Evolutionary conservation across 495 filamentous ascomycete species (phyloP), one percentile per base, ranked within the genome.

Genomic region (Podospora sp.): DNA sequence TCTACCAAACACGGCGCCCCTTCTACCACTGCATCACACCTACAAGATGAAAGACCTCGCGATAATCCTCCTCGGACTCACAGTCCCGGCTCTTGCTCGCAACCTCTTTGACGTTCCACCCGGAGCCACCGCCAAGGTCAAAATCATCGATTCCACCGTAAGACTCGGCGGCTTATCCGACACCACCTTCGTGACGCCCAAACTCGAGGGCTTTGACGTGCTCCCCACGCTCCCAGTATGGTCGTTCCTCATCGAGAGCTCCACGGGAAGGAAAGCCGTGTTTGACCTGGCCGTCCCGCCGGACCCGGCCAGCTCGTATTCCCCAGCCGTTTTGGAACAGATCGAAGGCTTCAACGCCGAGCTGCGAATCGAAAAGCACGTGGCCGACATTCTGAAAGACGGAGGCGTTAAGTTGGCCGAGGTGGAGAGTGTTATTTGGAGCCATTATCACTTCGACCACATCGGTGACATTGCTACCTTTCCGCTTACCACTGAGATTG

Each of bases 381-480:
- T 65, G 0, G 21, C 63, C 18, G 29, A 58, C 6, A 58, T 65
- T 33, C 63, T 65, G 11, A 60, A 46, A 7, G 52, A 59, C 5
- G 36, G 36, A 18, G 63, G 63, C 21, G 53, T 65, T 6, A 26
- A 59, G 33, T n/a, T 29, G 21, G 26, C 52, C 52, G 6, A 22
- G 16, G 58, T 63, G 35, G n/a, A 52, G 6, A 52, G 40, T 8
- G 2, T 69, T 62, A 65, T 65, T n/a, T 65, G 62, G 62, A 35
- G 25, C 27, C 62, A 65, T 22, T 56, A 55, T 50, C 62, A 65
- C 51, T 65, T 35, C n/a, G 62, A 65, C 51, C 62, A 65, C 62
- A 65, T 56, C 26, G 62, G 62, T 50, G 62, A 65, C 29, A 35
- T 57, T 7, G 6, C 6, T 24, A 55, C 50, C 26, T 65, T 65